Percentiles rank a stretch among this genome's conserved stretches.
Evolutionary conservation across 352 stramenopile species (phyloP).

Genomic region (Pythium aphanidermatum): DNA sequence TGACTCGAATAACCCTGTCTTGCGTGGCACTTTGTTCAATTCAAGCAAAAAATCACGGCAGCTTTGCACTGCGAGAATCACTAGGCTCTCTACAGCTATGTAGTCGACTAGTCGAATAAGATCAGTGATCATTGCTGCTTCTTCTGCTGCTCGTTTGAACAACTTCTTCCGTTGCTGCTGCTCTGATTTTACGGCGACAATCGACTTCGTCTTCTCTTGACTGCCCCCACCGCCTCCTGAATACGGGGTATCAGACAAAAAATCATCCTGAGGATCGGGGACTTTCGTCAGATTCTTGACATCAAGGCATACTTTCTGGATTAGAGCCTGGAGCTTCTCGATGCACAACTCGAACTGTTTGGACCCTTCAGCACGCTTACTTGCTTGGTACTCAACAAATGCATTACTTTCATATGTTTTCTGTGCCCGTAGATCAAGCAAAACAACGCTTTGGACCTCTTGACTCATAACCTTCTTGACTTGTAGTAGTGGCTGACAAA

Average conservation of each 20-base stretch:
- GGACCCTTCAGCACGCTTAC: conserved; percentile 75
- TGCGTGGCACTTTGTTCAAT: conserved; percentile 79
- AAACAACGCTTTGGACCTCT: conserved; percentile 74
- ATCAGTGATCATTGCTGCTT: conserved; percentile 87
- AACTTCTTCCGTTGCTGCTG: conserved; percentile 76
- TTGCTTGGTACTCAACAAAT: conserved; percentile 90
- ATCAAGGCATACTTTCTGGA: conserved; percentile 86
- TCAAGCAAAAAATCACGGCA: conserved; percentile 85
- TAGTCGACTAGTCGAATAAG: conserved; percentile 94
- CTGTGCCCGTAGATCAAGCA: conserved; percentile 79
- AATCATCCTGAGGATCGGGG: conserved; percentile 53
- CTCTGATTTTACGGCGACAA: conserved; percentile 90
- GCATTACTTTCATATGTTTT: conserved; percentile 86
- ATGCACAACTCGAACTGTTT: conserved; percentile 90
- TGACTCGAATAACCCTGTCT: conserved; percentile 93
- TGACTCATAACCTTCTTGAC: conserved; percentile 86
- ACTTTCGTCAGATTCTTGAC: conserved; percentile 85
- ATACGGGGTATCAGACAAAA: conserved; percentile 38
- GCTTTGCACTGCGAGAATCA: conserved; percentile 78
- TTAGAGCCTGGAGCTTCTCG: conserved; percentile 86
- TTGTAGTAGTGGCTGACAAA: conserved; percentile 82
- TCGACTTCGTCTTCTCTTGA: conserved; percentile 89
- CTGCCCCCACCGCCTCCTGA: conserved; percentile 19
- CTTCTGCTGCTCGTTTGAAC: conserved; percentile 80
- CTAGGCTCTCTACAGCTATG: conserved; percentile 88